Evolutionary conservation across 306 rosid species (phyloP), one percentile per base, ranked within the genome.

Genomic region (Macrotyloma uniflorum): DNA sequence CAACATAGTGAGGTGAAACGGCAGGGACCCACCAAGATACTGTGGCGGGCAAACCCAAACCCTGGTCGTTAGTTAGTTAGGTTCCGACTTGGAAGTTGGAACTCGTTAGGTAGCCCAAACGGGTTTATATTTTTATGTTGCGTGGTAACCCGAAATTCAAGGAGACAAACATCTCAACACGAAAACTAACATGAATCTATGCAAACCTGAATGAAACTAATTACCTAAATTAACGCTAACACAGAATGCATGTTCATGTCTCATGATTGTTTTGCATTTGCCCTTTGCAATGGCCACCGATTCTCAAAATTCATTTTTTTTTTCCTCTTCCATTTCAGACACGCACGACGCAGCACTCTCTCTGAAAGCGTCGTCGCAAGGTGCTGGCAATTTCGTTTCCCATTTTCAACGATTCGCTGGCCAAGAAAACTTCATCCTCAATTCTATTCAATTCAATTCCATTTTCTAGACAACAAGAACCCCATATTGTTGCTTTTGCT

Each of bases 121-220:
- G 14, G 46, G 63, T 54, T 20, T n/a, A 47, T 47, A n/a, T 0
- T 47, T 75, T 40, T 7, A 24, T 30, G 54, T 70, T 88, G 85
- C 88, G 84, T 85, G 96, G 94, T 78, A 85, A 91, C 73, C 96
- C 97, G 84, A 82, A 47, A 80, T 19, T 72, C 13, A 72, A 80
- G 96, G 89, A 77, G 55, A 67, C 32, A 28, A 15, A 20, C n/a
- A 32, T 74, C 82, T 59, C 61, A 53, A 24, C 43, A 24, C 26
- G 16, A 19, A 67, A 71, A 59, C 6, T 0, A 79, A 22, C 72
- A 67, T 14, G 46, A 58, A 49, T 32, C 70, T 19, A 12, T 8
- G 72, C 70, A 63, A 72, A 20, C 53, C 13, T 42, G 43, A 40
- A 50, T 55, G 16, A 67, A 86, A 72, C 83, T 8, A 76, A 70